phyloP scores from a whole-genome alignment of 163 green algal species.

The Scenedesmus sp. region DNA sequence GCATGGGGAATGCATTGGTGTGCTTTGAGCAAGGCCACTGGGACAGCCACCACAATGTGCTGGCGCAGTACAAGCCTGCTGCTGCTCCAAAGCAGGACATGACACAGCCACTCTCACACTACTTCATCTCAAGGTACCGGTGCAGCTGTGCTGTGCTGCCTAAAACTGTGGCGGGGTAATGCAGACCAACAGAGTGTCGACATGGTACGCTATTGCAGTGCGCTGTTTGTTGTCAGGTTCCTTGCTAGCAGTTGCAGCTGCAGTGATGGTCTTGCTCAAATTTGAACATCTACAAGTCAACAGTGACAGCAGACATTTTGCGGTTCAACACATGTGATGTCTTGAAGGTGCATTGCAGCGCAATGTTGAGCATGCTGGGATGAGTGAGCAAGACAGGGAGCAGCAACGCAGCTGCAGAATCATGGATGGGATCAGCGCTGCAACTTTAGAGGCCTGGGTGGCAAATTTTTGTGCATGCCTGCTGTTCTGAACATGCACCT shows the following conservation, averaged over 20 bases:
- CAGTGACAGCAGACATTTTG: too few species aligned
- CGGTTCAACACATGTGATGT: too few species aligned
- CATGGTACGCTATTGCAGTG: not conserved
- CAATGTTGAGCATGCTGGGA: too few species aligned
- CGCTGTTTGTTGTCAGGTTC: not conserved
- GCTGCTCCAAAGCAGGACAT: constrained; percentile 37
- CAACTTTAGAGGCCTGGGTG: not conserved
- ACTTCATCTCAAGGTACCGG: constrained; percentile 40
- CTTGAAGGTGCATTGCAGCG: too few species aligned
- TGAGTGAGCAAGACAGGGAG: too few species aligned
- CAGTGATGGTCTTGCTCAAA: too few species aligned
- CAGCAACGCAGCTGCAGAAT: too few species aligned
- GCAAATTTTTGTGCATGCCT: not conserved
- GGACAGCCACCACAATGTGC: constrained; percentile 31
- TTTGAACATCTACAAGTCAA: too few species aligned
- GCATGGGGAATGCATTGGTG: constrained; percentile 36
- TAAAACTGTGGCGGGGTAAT: not conserved
- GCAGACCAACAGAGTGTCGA: too few species aligned
- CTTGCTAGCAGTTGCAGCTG: too few species aligned
- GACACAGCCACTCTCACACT: constrained; percentile 41
- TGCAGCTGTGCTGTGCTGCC: not conserved
- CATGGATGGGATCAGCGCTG: not conserved
- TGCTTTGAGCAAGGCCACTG: constrained; percentile 35
- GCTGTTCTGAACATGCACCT: not conserved
- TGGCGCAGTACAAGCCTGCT: not conserved